Evolutionary conservation across 2,329 filamentous ascomycete genomes (phyloP), one percentile per base, ranked within the genome.

Genomic region (Neocucurbitaria cava): DNA sequence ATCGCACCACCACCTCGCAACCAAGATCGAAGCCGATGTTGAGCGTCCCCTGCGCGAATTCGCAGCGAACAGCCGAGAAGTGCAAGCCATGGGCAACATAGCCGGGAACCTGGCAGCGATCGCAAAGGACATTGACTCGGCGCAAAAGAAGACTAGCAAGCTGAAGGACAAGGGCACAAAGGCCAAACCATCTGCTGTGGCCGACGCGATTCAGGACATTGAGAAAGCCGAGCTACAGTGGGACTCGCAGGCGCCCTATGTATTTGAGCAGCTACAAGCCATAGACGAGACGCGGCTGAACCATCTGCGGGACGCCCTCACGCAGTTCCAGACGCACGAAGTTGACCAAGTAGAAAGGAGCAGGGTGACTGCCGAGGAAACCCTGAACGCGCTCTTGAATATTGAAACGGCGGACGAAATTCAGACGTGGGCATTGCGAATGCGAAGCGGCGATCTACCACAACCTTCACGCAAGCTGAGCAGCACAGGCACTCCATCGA

Each of bases 181-280:
- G 76, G 87, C 89, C 38, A 92, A 87, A 66, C 84, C 88, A 2
- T 86, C 87, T 54, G 96, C 95, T 76, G 85, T 95, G 35, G 90
- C 92, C 39, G 84, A 83, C 58, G 92, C 92, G 11, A 83, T 86
- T 10, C 81, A 86, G 17, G 88, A 87, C 61, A 85, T 96, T 39
- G 90, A 96, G 60, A 87, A 87, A 56, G 89, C 92, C n/a, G 86
- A 83, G 40, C 85, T 89, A 62, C 90, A 96, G 72, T 99, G 95
- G 95, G 89, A 96, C 51, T 92, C 92, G 0, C 92, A 96, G 75
- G 92, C 95, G 13, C 95, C 95, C 1, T 98, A 91, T 76, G 89
- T 97, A 56, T 97, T 96, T 71, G 95, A 99, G 77, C 90, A 89
- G 56, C 85, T 99, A 23, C 95, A 99, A 74, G 89, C 91, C 5